These are phyloP conservation scores for Melastoma candidum DNA, from an alignment of 441 rosid genomes.

Conservation along the genomic window DNA sequence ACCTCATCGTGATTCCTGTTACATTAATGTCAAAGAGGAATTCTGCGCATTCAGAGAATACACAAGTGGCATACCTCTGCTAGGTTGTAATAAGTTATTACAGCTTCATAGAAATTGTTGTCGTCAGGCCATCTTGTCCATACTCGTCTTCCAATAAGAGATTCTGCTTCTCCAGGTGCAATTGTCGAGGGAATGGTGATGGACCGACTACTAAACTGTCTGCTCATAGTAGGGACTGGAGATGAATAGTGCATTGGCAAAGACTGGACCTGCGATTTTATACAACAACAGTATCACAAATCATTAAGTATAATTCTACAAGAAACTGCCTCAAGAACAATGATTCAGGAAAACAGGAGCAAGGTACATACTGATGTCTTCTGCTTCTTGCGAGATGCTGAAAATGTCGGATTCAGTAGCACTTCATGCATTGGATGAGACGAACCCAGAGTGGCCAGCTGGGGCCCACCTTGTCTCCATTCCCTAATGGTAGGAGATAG, in stretches of 20 bases:
- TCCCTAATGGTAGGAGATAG: conserved; percentile 32
- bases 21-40: conserved; percentile 7
- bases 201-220: conserved; percentile 38
- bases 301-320: background rate
- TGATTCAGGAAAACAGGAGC: background rate
- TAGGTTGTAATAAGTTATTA: conserved; percentile 66
- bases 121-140: conserved; percentile 99
- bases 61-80: conserved; percentile 33
- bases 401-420: conserved; percentile 60
- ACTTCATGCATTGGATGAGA: conserved; percentile 52
- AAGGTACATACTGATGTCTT: conserved; percentile 59
- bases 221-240: conserved; percentile 37
- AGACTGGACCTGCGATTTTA: conserved; percentile 25
- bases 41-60: background rate
- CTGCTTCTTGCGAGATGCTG: conserved; percentile 77
- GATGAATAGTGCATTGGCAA: conserved; percentile 52
- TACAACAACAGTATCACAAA: conserved; percentile 5
- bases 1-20: background rate
- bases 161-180: conserved; percentile 56
- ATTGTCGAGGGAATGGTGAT: conserved; percentile 31
- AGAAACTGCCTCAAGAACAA: background rate
- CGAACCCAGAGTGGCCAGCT: conserved; percentile 37
- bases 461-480: conserved; percentile 81
- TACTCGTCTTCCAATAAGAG: conserved; percentile 73
- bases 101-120: conserved; percentile 83